Base-by-base conservation (phyloP, 176 grass and related monocot genomes). In the Oryza meridionalis region DNA sequence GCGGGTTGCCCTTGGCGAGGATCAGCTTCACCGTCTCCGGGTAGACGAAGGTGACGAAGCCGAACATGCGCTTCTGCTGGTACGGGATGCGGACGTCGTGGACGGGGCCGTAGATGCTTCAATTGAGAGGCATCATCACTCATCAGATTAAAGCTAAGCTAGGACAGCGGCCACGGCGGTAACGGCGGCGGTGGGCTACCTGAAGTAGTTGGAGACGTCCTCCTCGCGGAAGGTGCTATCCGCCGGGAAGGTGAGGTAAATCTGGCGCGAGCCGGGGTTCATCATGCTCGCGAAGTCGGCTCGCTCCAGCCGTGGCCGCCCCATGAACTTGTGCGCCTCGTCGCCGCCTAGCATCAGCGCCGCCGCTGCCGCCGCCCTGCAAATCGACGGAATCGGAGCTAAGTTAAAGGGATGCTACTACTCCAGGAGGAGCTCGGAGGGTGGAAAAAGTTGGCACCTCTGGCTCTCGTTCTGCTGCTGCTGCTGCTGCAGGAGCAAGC, bases 11-110 rank as follows among this genome's bases (percentile, higher is more conserved):
- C 72, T 98, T 98, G 10, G 96, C 93, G 25, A 98, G 88, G 72
- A 98, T 98, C 64, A 98, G 73, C 91, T 98, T 98, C 80, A 98
- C 96, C 11, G 96, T 98, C 73, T 98, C 96, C 73, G 96, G 91
- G 88, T 95, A 98, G 50, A 98, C 89, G 80, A 98, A 98, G 80
- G 96, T 98, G 73, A 98, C 96, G 76, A 98, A 98, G 4, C 96
- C 96, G 64, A 98, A 98, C 96, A 98, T 98, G 61, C 96, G 85
- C 91, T 98, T 98, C 86, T 95, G 96, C 87, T 98, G 96, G 85
- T 95, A 98, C 16, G 96, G 96, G 70, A 98, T 95, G 72, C 96
- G 88, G 26, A 98, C 96, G 69, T 98, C 96, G 73, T 98, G 93
- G 44, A 98, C 96, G 1, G 96, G 96, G 63, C 96, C 96, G 63